A percentile compares a stretch with the other conserved stretches of the same genome.
phyloP scores from a whole-genome alignment of 2,329 filamentous ascomycete genomes.

The Lachnellula arida region DNA sequence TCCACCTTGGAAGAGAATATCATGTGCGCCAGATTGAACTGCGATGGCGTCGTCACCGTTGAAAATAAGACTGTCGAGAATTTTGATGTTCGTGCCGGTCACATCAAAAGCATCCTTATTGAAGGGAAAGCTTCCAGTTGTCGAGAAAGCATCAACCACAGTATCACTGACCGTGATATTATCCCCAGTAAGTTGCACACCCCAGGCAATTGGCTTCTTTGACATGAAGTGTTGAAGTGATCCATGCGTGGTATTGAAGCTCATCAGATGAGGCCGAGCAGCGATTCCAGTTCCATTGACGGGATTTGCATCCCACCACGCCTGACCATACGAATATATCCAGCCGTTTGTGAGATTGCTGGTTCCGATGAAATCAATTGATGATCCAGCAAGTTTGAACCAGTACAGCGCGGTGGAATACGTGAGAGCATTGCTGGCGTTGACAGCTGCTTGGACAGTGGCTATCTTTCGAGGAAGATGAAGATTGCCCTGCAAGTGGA shows the following conservation, averaged over 20 bases:
- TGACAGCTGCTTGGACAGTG: constrained; percentile 35
- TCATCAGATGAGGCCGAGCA: constrained; percentile 38
- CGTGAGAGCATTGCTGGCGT: constrained; percentile 28
- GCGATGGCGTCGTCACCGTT: constrained; percentile 43
- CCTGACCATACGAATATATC: constrained; percentile 42
- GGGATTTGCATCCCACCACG: constrained; percentile 42
- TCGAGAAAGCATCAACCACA: constrained; percentile 32
- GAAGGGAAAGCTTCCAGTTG: constrained; percentile 8
- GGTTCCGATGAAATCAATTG: constrained; percentile 33
- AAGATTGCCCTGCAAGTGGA: constrained; percentile 40
- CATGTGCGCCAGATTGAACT: constrained; percentile 34
- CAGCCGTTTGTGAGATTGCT: constrained; percentile 37
- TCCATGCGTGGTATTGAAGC: constrained; percentile 35
- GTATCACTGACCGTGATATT: constrained; percentile 38
- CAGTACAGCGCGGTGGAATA: constrained; percentile 32
- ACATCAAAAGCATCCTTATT: constrained; percentile 33
- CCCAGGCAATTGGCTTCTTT: constrained; percentile 41
- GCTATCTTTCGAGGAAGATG: constrained; percentile 39
- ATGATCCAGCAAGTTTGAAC: constrained; percentile 35
- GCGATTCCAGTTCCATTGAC: constrained; percentile 35
- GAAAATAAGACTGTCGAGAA: constrained; percentile 33
- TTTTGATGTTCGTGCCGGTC: constrained; percentile 29
- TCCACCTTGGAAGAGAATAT: constrained; percentile 36
- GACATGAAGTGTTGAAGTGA: constrained; percentile 38
- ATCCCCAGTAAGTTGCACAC: constrained; percentile 35